Conservation (phyloP, 768 basidiomycete genomes). For the Kockovaella imperatae region DNA sequence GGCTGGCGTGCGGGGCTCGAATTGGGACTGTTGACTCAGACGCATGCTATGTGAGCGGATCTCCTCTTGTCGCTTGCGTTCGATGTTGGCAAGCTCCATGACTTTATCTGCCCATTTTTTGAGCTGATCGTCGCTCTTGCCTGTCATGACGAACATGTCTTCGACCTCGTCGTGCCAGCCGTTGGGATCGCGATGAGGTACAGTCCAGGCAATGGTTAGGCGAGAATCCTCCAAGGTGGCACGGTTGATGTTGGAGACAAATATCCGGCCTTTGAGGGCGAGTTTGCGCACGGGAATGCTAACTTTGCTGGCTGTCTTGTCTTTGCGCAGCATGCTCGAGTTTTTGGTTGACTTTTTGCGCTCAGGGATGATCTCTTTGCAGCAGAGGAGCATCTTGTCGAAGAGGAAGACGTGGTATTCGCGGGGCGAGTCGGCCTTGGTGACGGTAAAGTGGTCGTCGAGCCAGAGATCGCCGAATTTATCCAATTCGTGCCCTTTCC, state of each 20-base stretch:
- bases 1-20: conserved; percentile 37
- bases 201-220: conserved; percentile 17
- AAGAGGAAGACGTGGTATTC: conserved; percentile 99
- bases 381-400: conserved; percentile 97
- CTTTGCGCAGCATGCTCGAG: conserved; percentile 79
- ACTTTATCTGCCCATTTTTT: conserved; percentile 86
- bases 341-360: conserved; percentile 67
- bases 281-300: conserved; percentile 72
- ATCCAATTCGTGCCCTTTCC: conserved; percentile 94
- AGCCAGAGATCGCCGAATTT: conserved; percentile 90
- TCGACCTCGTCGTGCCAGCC: conserved; percentile 39
- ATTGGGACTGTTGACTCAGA: conserved; percentile 43
- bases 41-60: conserved; percentile 52
- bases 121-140: conserved; percentile 84
- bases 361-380: conserved; percentile 73
- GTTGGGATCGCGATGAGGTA: conserved; percentile 12
- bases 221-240: conserved; percentile 57
- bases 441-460: conserved; percentile 91
- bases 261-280: conserved; percentile 90
- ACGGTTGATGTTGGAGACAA: conserved; percentile 87
- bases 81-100: conserved; percentile 62
- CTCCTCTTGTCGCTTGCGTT: conserved; percentile 47
- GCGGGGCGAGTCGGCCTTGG: conserved; percentile 89
- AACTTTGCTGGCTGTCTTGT: conserved; percentile 49
- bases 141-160: conserved; percentile 89